Evolutionary conservation across 306 rosid species (phyloP), one percentile per base, ranked within the genome.

Genomic region (Macrotyloma uniflorum): DNA sequence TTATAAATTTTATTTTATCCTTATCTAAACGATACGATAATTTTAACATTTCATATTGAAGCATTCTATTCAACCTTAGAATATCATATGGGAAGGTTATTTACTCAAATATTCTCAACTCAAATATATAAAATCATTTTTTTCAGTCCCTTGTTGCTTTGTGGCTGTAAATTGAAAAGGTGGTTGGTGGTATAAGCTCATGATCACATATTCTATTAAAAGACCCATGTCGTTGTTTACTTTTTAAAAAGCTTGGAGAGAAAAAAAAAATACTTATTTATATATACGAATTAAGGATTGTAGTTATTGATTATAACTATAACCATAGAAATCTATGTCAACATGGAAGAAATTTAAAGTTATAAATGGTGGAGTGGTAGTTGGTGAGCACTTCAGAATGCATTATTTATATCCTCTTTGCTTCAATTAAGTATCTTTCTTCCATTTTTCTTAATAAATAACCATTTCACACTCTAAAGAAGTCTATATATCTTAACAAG

Each of bases 91-190:
- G 8, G 22, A n/a, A 15, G 54, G 54, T 19, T 24, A 38, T 26
- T 61, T 10, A n/a, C 45, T n/a, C 46, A 33, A 35, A 62, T 61
- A 24, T 63, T 35, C 30, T 64, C 30, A 64, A 64, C 49, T n/a
- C 38, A n/a, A n/a, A n/a, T n/a, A n/a, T n/a, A n/a, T n/a, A n/a
- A n/a, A n/a, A n/a, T n/a, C n/a, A n/a, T n/a, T n/a, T n/a, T n/a
- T n/a, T 18, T 20, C 28, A 4, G 30, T 24, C 19, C 2, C 5
- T 7, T 38, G 4, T 26, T 61, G 4, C 5, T 30, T 43, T 46
- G 77, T 70, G 71, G 82, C 19, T 14, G 63, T 57, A 55, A 67
- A n/a, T 33, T 12, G 26, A 20, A 22, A 69, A 22, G 64, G 54
- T 47, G 1, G 55, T 79, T 70, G 83, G 43, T 20, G 66, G 15